Evolutionary conservation across 169 alveolate species (phyloP).

Genomic region (Fabrea salina): DNA sequence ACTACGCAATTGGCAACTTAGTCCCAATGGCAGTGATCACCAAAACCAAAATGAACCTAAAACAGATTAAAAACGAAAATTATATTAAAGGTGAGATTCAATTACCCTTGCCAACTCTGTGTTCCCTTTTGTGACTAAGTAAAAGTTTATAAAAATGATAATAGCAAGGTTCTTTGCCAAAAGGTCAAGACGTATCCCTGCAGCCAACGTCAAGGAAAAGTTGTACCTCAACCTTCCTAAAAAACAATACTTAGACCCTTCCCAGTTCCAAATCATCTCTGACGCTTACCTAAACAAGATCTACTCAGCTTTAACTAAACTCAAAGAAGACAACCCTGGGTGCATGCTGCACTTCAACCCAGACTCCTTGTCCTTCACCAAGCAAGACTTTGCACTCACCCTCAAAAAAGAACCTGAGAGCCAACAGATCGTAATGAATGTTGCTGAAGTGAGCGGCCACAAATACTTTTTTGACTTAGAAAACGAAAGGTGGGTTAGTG

Average conservation of each 20-base stretch:
- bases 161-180: neutral
- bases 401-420: neutral
- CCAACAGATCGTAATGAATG: conserved; percentile 4
- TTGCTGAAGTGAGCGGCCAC: neutral
- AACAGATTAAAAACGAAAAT: conserved; percentile 26
- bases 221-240: neutral
- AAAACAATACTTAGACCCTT: neutral
- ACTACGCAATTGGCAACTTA: conserved; percentile 26
- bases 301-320: neutral
- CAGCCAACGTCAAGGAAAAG: neutral
- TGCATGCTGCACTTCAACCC: neutral
- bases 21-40: conserved; percentile 28
- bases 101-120: conserved; percentile 15
- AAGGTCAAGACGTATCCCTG: conserved; percentile 2
- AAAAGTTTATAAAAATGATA: too few species aligned
- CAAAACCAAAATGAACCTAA: conserved; percentile 15
- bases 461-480: conserved; percentile 5
- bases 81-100: conserved; percentile 29
- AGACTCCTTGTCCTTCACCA: neutral
- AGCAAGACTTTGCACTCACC: neutral
- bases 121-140: neutral
- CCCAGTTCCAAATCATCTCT: neutral
- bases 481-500: conserved; percentile 2
- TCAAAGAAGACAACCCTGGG: neutral
- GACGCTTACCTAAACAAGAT: neutral